Percentiles rank a stretch among this genome's conserved stretches.
phyloP scores from a whole-genome alignment of 805 yeast species.

The Hanseniaspora thailandica region DNA sequence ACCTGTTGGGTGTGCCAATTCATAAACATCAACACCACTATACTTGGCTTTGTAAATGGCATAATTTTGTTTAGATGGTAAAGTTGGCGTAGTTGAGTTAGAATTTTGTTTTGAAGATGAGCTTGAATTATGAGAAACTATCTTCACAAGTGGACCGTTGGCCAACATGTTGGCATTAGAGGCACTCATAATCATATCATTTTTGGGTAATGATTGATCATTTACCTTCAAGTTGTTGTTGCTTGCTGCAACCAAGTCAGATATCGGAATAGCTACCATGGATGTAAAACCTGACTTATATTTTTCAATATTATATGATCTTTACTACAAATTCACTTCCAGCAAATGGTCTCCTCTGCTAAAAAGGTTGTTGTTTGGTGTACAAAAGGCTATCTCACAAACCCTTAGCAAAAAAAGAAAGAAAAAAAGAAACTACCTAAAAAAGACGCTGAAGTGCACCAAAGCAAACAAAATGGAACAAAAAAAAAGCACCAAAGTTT shows the following conservation, averaged over 20 bases:
- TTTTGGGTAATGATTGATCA: background rate
- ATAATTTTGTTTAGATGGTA: background rate
- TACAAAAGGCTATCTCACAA: background rate
- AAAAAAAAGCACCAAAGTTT: background rate
- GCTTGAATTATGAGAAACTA: background rate
- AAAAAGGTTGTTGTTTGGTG: background rate
- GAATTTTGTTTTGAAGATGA: background rate
- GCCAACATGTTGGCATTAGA: no score
- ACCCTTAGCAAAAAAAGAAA: no score
- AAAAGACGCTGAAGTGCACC: background rate
- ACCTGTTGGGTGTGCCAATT: conserved; percentile 52
- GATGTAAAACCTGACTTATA: background rate
- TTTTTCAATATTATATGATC: background rate
- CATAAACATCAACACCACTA: conserved; percentile 75
- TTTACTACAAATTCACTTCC: no score
- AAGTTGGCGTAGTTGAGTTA: background rate
- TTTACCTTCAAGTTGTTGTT: background rate
- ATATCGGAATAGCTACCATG: background rate
- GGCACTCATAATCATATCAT: background rate
- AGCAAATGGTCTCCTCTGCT: no score
- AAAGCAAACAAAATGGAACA: background rate
- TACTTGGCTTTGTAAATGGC: conserved; percentile 65
- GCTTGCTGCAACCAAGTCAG: conserved; percentile 5
- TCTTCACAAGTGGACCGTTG: background rate
- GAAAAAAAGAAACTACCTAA: background rate